These are phyloP conservation scores for Arthrocladium fulminans DNA, from an alignment of 2,329 filamentous ascomycete genomes.

Conservation along the genomic window DNA sequence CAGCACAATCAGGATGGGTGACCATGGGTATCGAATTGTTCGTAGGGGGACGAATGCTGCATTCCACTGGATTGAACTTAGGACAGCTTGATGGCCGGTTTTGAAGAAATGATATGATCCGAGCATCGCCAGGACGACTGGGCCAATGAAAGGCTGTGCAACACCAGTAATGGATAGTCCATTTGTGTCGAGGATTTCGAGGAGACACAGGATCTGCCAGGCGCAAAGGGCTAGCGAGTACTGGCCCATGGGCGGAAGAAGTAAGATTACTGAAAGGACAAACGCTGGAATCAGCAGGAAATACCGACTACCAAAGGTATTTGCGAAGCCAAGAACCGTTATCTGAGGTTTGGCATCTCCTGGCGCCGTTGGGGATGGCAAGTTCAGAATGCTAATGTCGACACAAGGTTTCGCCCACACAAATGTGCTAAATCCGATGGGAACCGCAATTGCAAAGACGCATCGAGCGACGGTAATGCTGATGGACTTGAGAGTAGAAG, in stretches of 20 bases:
- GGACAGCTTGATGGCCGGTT: slow-evolving; percentile 85
- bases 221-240: slow-evolving; percentile 73
- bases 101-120: slow-evolving; percentile 96
- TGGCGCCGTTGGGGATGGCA: slow-evolving; percentile 10
- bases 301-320: slow-evolving; percentile 85
- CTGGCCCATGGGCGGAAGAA: slow-evolving; percentile 91
- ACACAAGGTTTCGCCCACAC: slow-evolving; percentile 79
- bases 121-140: slow-evolving; percentile 74
- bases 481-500: slow-evolving; percentile 58
- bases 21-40: slow-evolving; percentile 73
- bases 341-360: slow-evolving; percentile 42
- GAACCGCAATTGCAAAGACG: slow-evolving; percentile 68
- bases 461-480: slow-evolving; percentile 73
- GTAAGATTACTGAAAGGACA: slow-evolving; percentile 65
- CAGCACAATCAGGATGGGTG: slow-evolving; percentile 66
- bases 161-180: slow-evolving; percentile 46
- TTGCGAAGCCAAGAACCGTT: slow-evolving; percentile 81
- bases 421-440: slow-evolving; percentile 77
- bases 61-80: slow-evolving; percentile 92
- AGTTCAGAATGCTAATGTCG: slow-evolving; percentile 50
- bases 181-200: slow-evolving; percentile 56
- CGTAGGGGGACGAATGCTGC: slow-evolving; percentile 76
- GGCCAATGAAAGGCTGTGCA: slow-evolving; percentile 51
- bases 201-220: slow-evolving; percentile 76
- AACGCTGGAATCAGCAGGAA: slow-evolving; percentile 74